A percentile compares a stretch with the other conserved stretches of the same genome.
These are phyloP conservation scores for Aspergillus uvarum DNA, from an alignment of 2,329 filamentous ascomycete genomes.

Conservation along the genomic window DNA sequence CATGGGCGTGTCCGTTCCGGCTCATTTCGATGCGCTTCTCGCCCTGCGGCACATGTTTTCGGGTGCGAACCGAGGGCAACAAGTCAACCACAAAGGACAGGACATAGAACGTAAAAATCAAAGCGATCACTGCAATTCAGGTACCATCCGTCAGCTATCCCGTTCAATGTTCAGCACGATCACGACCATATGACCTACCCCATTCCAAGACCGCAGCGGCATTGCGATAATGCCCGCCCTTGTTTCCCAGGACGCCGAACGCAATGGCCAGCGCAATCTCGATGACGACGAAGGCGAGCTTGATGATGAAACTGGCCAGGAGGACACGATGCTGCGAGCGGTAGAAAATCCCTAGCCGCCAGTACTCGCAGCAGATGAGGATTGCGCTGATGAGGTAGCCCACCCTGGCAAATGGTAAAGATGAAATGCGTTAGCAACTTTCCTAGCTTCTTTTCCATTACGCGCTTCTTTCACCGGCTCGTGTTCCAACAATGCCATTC, in stretches of 20 bases:
- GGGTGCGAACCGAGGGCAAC: conserved; percentile 69
- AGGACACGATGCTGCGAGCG: conserved; percentile 69
- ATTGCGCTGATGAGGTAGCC: conserved; percentile 84
- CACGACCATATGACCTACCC: conserved; percentile 36
- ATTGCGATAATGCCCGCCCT: conserved; percentile 52
- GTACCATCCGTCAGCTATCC: not conserved
- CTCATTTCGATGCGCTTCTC: conserved; percentile 35
- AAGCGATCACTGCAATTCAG: conserved; percentile 57
- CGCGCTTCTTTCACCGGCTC: too few species aligned
- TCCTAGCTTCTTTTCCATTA: too few species aligned
- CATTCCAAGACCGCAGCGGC: conserved; percentile 76
- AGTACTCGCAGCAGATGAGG: conserved; percentile 87
- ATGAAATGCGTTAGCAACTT: too few species aligned
- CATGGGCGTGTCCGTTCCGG: conserved; percentile 13
- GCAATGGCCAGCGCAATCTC: conserved; percentile 67
- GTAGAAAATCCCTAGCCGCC: conserved; percentile 77
- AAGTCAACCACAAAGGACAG: conserved; percentile 87
- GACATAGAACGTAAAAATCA: conserved; percentile 86
- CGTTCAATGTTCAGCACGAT: too few species aligned
- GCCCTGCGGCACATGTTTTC: conserved; percentile 47
- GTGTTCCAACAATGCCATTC: too few species aligned
- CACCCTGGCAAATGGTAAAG: conserved; percentile 36
- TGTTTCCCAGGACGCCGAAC: conserved; percentile 60
- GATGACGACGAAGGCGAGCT: conserved; percentile 78
- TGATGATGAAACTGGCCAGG: conserved; percentile 79